Percentiles rank a stretch among this genome's conserved stretches.
Evolutionary conservation across 495 filamentous ascomycete genomes (phyloP).

Genomic region (Neurospora pannonica): DNA sequence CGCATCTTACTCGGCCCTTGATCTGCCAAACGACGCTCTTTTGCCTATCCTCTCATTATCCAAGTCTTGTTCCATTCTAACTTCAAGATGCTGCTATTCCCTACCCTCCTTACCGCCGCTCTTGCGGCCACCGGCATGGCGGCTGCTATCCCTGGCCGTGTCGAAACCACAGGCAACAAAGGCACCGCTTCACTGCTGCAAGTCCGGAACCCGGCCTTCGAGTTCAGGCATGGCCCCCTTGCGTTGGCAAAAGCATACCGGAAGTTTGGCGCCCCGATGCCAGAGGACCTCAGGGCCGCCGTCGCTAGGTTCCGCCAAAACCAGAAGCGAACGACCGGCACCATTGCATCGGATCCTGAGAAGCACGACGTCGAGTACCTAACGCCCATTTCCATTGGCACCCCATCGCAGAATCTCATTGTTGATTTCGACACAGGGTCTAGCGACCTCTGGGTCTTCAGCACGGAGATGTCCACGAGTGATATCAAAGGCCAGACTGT

Average conservation of each 20-base stretch:
- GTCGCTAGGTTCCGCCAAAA: not conserved
- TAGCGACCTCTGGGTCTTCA: slow-evolving; percentile 57
- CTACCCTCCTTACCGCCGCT: slow-evolving; percentile 11
- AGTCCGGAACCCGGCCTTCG: slow-evolving; percentile 38
- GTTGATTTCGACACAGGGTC: slow-evolving; percentile 71
- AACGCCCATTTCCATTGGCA: slow-evolving; percentile 56
- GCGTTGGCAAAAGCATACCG: slow-evolving; percentile 47
- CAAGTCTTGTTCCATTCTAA: not conserved
- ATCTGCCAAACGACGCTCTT: not conserved
- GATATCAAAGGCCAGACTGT: slow-evolving; percentile 42
- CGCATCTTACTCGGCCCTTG: not conserved
- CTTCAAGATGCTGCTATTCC: slow-evolving; percentile 6
- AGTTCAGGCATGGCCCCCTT: slow-evolving; percentile 34
- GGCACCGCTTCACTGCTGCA: slow-evolving; percentile 36
- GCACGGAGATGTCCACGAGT: slow-evolving; percentile 14
- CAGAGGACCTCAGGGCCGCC: slow-evolving; percentile 10
- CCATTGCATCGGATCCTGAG: slow-evolving; percentile 45
- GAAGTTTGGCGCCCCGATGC: slow-evolving; percentile 44
- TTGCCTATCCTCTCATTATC: not conserved
- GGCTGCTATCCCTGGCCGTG: slow-evolving; percentile 9
- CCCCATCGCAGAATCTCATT: slow-evolving; percentile 45
- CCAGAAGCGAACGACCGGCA: slow-evolving; percentile 15
- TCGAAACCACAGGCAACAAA: slow-evolving; percentile 14
- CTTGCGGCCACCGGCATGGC: slow-evolving; percentile 37
- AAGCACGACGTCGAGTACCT: slow-evolving; percentile 55